Evolutionary conservation across 371 early-diverging fungal genomes (phyloP), one percentile per base, ranked within the genome.

Genomic region (Hamiltosporidium tvaerminnensis): DNA sequence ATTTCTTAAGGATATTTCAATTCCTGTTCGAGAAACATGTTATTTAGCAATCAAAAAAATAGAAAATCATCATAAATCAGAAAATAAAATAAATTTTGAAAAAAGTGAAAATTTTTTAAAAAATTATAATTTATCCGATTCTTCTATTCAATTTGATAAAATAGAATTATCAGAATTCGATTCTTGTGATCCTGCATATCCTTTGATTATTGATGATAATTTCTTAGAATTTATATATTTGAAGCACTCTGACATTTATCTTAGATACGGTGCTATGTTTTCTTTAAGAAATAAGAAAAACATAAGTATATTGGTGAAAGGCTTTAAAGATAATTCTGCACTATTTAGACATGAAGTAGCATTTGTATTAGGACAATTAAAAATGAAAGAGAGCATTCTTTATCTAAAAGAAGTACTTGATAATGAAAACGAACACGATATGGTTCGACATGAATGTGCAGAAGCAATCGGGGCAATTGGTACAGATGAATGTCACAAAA

Each of bases 381-480:
- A 90, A 77, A 87, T 90, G 69, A 84, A 84, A 49, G 88, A 86
- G 1, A 82, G 85, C 35, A 87, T 91, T 0, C 88, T 88, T 36
- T 83, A 88, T 33, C 80, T 97, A 59, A 81, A 85, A 23, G 81
- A 84, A 65, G 83, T 84, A 0, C 74, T 83, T 33, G 77, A 79
- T 44, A 85, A 90, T 71, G 64, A 79, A 23, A 69, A 77, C 12
- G 94, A 95, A 76, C 84, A 82, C 30, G 81, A 85, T 62, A 96
- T 97, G 92, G 96, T 97, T 4, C 85, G 98, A 37, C 98, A 97
- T 73, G 98, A 97, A 80, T 86, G 87, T 62, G 98, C 98, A 32
- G 98, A 97, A 81, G 98, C 98, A 3, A 79, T 97, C 57, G 98
- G 98, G n/a, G 87, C 91, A 1, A 90, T 97, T 73, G 94, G 91